A percentile compares a stretch with the other conserved stretches of the same genome.
These are phyloP conservation scores for Trametes sp. DNA, from an alignment of 1,284 basidiomycete genomes.

Conservation along the genomic window DNA sequence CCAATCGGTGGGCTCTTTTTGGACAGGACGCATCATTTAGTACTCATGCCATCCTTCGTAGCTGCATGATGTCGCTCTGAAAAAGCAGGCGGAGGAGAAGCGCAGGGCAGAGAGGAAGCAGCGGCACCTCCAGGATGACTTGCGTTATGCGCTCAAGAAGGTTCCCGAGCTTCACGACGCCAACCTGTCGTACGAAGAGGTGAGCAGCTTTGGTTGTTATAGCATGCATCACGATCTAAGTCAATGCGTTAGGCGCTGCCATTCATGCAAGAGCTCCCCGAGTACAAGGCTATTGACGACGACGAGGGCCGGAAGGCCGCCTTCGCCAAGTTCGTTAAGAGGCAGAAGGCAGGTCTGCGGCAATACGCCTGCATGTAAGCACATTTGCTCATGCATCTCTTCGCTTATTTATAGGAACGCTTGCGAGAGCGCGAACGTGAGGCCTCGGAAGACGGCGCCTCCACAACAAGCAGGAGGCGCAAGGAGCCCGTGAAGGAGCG, in stretches of 20 bases:
- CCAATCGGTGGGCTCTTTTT: constrained; percentile 59
- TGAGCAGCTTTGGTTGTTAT: constrained; percentile 43
- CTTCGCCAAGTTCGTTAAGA: constrained; percentile 85
- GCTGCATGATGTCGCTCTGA: constrained; percentile 76
- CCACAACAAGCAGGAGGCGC: constrained; percentile 75
- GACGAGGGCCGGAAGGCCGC: constrained; percentile 83
- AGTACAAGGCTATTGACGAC: constrained; percentile 85
- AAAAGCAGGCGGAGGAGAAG: constrained; percentile 82
- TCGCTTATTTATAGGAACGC: constrained; percentile 62
- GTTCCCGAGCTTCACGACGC: constrained; percentile 82
- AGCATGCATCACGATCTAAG: neutral
- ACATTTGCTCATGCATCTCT: constrained; percentile 16
- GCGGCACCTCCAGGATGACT: constrained; percentile 91
- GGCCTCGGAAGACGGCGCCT: constrained; percentile 79
- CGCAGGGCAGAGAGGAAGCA: constrained; percentile 83
- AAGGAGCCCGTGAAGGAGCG: constrained; percentile 71
- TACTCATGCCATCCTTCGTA: constrained; percentile 41
- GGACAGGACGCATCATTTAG: neutral
- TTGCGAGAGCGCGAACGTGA: constrained; percentile 77
- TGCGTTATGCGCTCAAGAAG: constrained; percentile 95
- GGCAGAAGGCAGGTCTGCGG: constrained; percentile 71
- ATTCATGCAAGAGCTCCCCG: constrained; percentile 79
- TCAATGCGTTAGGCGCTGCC: constrained; percentile 63
- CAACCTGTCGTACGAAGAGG: constrained; percentile 79
- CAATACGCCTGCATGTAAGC: constrained; percentile 17